Evolutionary conservation across 192 early-diverging fungal genomes (phyloP).

Genomic region (Paraglomus occultum): DNA sequence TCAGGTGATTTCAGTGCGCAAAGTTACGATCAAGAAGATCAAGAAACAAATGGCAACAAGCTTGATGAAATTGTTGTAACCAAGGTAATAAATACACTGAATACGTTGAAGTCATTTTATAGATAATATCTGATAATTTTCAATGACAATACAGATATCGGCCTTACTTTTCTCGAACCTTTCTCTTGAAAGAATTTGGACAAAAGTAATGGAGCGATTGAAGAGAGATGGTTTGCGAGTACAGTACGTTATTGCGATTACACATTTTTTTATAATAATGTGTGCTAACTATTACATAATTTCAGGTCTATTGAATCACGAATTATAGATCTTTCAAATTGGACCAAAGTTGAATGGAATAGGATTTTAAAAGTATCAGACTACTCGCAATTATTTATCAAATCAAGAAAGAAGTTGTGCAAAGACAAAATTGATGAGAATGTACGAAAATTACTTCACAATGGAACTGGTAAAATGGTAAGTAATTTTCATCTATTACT

Average conservation of each 20-base stretch:
- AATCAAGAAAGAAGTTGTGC: not conserved
- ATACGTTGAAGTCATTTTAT: not conserved
- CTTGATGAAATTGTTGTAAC: too few species aligned
- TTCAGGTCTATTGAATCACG: not conserved
- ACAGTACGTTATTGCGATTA: slow-evolving; percentile 14
- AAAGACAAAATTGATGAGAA: slow-evolving; percentile 19
- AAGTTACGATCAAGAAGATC: too few species aligned
- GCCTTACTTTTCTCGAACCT: not conserved
- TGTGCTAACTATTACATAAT: not conserved
- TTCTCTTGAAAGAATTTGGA: slow-evolving; percentile 18
- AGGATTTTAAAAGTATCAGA: slow-evolving; percentile 11
- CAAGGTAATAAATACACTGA: slow-evolving; percentile 8
- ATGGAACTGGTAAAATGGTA: slow-evolving; percentile 18
- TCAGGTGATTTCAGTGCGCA: too few species aligned
- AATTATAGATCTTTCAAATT: slow-evolving; percentile 19
- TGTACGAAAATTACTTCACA: not conserved
- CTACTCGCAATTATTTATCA: slow-evolving; percentile 20
- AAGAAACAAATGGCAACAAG: not conserved
- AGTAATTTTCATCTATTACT: not conserved
- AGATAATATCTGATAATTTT: slow-evolving; percentile 7
- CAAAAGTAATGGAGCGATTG: slow-evolving; percentile 20
- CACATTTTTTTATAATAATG: not conserved
- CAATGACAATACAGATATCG: slow-evolving; percentile 6
- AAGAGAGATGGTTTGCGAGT: slow-evolving; percentile 20
- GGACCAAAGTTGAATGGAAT: slow-evolving; percentile 16